Evolutionary conservation across 257 asterid genomes (phyloP), one percentile per base, ranked within the genome.

Genomic region (Leptodermis oblonga): DNA sequence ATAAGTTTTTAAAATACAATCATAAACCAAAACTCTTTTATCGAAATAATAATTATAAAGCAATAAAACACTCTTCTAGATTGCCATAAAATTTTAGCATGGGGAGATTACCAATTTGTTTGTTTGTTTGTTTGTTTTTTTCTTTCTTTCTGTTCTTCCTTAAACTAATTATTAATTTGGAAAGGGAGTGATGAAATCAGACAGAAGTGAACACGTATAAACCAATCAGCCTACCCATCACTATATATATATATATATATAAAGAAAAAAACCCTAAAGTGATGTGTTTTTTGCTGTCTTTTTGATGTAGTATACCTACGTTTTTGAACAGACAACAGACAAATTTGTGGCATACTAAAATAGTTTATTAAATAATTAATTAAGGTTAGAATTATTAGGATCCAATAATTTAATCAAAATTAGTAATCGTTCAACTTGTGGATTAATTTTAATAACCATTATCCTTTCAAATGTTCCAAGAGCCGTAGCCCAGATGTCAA

Each of bases 401-500:
- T 43, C 54, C 7, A 0, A 20, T 22, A 31, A n/a, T 30, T 23
- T 7, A 22, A 20, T 54, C 0, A 54, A 67, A 22, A 61, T 4
- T 15, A 30, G 41, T 4, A 31, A 4, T n/a, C 30, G 31, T 33
- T 71, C 67, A 46, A 48, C 43, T 65, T 18, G 9, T n/a, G 31
- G 7, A 39, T 59, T 66, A 41, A 42, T 33, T 26, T 31, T 22
- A 14, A 31, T 28, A 59, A 42, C 12, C 54, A 12, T 25, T 68
- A 77, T 73, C 75, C 82, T 52, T 78, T 78, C 68, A 65, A 37
- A 30, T 70, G 41, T 68, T 51, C 76, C 79, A 78, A 78, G 30
- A 69, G 82, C 75, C 78, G 56, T 45, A 1, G 60, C n/a, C 28
- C 61, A 58, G 41, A 58, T 58, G 63, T 58, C 62, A 55, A 26